Conservation (phyloP, 2,329 filamentous ascomycete genomes). For the Diaporthe batatas region DNA sequence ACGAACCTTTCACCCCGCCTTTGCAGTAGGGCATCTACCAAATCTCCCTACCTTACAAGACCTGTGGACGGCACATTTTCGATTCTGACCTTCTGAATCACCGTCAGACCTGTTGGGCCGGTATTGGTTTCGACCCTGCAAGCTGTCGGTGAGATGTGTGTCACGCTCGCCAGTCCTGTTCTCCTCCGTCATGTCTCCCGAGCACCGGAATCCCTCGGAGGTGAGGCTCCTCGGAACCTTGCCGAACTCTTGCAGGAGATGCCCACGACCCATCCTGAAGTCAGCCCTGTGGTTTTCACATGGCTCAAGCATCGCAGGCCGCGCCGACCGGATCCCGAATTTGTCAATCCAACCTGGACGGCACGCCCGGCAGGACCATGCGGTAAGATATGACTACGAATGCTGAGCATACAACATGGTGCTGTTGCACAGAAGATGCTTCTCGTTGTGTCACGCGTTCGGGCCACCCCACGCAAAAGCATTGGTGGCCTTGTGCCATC, state of each 20-base stretch:
- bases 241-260: neutral
- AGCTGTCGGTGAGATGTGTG: neutral
- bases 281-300: neutral
- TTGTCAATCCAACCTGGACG: neutral
- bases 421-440: neutral
- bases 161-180: neutral
- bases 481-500: slow-evolving; percentile 24
- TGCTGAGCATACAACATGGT: slow-evolving; percentile 4
- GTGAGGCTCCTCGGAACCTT: slow-evolving; percentile 22
- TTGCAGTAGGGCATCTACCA: neutral
- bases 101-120: neutral
- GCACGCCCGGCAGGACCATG: neutral
- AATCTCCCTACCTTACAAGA: neutral
- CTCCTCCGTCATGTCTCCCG: neutral
- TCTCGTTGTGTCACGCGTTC: neutral
- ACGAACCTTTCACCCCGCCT: neutral
- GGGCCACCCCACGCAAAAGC: neutral
- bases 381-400: neutral
- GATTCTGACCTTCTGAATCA: neutral
- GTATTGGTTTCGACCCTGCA: neutral
- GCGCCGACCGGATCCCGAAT: neutral
- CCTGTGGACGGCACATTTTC: neutral
- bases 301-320: neutral
- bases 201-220: neutral
- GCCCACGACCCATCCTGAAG: neutral